Base-by-base conservation (phyloP, 1,284 basidiomycete species). In the Phellinidium pouzarii region DNA sequence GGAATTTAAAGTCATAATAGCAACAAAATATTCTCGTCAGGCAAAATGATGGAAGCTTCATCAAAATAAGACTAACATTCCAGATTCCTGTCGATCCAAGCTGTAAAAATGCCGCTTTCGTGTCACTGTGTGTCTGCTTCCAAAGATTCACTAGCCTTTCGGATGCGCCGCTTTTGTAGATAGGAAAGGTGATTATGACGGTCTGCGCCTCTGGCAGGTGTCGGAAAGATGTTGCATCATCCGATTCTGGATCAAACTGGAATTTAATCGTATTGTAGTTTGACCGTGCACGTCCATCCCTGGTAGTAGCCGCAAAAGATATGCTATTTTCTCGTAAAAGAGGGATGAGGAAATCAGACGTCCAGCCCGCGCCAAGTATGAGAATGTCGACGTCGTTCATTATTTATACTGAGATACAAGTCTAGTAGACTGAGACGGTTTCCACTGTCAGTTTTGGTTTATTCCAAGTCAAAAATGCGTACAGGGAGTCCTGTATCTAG, bases 351-450 rank as follows among this genome's bases (percentile, higher is more conserved):
- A 85, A 87, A 9, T 71, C 72, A 1, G 74, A 79, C 1, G 80
- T 81, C 83, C 84, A 87, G 36, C 82, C 82, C n/a, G 79, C 77
- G 41, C 82, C 83, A 22, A 87, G 74, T 49, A 84, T 77, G 38
- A 85, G 75, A 37, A 84, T 64, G 53, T 84, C 78, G 46, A 82
- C 72, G 23, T 42, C 41, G 25, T 42, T 34, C 54, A 51, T 54
- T 12, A 34, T 38, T 20, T 25, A 14, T 49, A 6, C 20, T 14
- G 7, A 20, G 37, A 34, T 3, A 11, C 31, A 34, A 34, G 31
- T n/a, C n/a, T n/a, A n/a, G n/a, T n/a, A n/a, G n/a, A n/a, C n/a
- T n/a, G n/a, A n/a, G n/a, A n/a, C n/a, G n/a, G n/a, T n/a, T n/a
- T n/a, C n/a, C n/a, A n/a, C n/a, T n/a, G n/a, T n/a, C n/a, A n/a